phyloP scores from a whole-genome alignment of 2,329 filamentous ascomycete genomes.

The Cylindrodendrum hubeiense region DNA sequence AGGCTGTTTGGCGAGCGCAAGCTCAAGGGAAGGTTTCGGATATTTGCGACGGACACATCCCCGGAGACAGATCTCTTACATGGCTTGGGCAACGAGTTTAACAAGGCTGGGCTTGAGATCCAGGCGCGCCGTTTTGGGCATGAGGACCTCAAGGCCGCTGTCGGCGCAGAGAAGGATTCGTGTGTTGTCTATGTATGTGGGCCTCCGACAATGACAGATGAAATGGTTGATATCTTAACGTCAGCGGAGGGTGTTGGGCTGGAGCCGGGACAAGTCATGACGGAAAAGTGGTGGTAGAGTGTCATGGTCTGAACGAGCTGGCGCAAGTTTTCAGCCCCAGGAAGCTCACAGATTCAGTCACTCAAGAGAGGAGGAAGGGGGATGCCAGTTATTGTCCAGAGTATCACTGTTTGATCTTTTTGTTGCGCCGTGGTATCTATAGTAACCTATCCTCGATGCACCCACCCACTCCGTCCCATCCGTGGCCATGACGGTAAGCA shows the following conservation, averaged over 20 bases:
- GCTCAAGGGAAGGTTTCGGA: constrained; percentile 55
- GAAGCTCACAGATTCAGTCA: not conserved
- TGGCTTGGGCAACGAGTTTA: not conserved
- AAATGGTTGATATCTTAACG: constrained; percentile 65
- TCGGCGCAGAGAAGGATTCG: constrained; percentile 47
- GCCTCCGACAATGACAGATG: constrained; percentile 76
- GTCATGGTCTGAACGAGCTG: no score
- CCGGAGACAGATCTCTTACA: not conserved
- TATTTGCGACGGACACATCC: constrained; percentile 60
- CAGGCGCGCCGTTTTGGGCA: constrained; percentile 56
- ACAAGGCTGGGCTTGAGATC: constrained; percentile 33
- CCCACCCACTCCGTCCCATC: constrained; percentile 23
- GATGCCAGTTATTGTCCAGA: constrained; percentile 9
- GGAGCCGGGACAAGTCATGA: constrained; percentile 62
- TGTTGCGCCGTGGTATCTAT: constrained; percentile 46
- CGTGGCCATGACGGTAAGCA: constrained; percentile 7
- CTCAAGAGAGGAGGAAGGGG: not conserved
- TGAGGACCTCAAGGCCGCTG: constrained; percentile 55
- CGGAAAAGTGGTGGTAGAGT: constrained; percentile 73
- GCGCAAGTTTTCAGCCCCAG: not conserved
- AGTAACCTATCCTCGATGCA: constrained; percentile 37
- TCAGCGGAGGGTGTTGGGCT: constrained; percentile 52
- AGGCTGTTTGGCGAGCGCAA: constrained; percentile 52
- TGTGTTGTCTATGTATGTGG: constrained; percentile 77
- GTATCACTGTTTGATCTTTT: constrained; percentile 29